Evolutionary conservation across 495 filamentous ascomycete species (phyloP), one percentile per base, ranked within the genome.

Genomic region (Talaromyces liani): DNA sequence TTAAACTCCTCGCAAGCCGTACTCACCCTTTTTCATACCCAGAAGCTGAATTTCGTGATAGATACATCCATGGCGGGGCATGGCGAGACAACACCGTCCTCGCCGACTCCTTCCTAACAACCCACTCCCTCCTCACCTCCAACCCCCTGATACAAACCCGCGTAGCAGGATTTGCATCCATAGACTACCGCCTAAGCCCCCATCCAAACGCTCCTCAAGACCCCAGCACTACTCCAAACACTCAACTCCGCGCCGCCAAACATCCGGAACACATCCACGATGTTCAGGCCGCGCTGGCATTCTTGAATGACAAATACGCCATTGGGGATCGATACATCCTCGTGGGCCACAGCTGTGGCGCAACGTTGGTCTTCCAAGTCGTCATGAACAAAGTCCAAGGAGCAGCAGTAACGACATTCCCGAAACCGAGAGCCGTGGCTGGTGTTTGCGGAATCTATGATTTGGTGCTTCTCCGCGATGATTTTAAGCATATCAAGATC

Each of bases 1-100:
- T 6, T 14, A 4, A 25, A 0, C 29, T 5, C 29, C 29, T 31
- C 29, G 29, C 29, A 31, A 31, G 27, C 27, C 27, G 27, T 27
- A 27, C 27, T 27, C 27, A 27, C 27, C 27, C 27, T 3, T 3
- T 27, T 27, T 9, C 18, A 49, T 49, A 9, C 5, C 12, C 22
- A 39, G 7, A 47, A 62, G n/a, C 45, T 65, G 6, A 12, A 27
- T 22, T 34, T 39, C 33, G 10, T 2, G 31, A 36, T 60, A 85
- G 88, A 68, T 92, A 85, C 76, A 87, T 96, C 72, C 93, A 96
- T 76, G 91, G 93, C 67, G 92, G 92, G 68, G 92, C 89, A 68
- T 97, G 91, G 90, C 84, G 90, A 63, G 92, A 96, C 69, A 91
- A 91, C 54, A 72, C 70, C 55, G 73, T 76, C 62, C 77, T 88